Evolutionary conservation across 2,329 filamentous ascomycete species (phyloP).

Genomic region (Colletotrichum costaricense): DNA sequence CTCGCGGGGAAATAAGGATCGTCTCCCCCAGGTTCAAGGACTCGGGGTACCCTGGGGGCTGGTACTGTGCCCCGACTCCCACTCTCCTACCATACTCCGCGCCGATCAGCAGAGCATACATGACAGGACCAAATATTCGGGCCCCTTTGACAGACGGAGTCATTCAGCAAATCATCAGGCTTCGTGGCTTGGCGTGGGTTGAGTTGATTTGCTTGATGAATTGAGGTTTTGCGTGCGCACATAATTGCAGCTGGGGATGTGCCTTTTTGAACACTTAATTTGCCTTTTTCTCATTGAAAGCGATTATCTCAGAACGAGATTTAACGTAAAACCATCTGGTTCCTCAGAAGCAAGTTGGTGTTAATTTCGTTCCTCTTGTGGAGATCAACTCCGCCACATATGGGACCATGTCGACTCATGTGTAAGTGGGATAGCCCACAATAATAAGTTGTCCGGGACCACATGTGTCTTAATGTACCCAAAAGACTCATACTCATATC

Average conservation of each 20-base stretch:
- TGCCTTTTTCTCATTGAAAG: not conserved
- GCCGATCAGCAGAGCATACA: too few relatives aligned
- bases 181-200: not conserved
- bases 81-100: too few relatives aligned
- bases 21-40: not conserved
- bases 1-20: not conserved
- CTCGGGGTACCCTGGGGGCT: not conserved
- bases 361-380: not conserved
- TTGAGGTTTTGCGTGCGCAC: too few relatives aligned
- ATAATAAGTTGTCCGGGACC: not conserved
- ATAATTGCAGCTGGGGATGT: too few relatives aligned
- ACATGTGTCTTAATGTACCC: not conserved
- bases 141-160: not conserved
- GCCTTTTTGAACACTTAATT: too few relatives aligned
- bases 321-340: too few relatives aligned
- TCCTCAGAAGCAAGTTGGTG: too few relatives aligned
- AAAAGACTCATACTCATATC: too few relatives aligned
- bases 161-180: not conserved
- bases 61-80: too few relatives aligned
- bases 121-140: too few relatives aligned
- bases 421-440: not conserved
- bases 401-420: not conserved
- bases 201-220: not conserved
- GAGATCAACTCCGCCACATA: not conserved
- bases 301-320: too few relatives aligned